phyloP scores from a whole-genome alignment of 768 basidiomycete genomes.

The Boletus sp. region DNA sequence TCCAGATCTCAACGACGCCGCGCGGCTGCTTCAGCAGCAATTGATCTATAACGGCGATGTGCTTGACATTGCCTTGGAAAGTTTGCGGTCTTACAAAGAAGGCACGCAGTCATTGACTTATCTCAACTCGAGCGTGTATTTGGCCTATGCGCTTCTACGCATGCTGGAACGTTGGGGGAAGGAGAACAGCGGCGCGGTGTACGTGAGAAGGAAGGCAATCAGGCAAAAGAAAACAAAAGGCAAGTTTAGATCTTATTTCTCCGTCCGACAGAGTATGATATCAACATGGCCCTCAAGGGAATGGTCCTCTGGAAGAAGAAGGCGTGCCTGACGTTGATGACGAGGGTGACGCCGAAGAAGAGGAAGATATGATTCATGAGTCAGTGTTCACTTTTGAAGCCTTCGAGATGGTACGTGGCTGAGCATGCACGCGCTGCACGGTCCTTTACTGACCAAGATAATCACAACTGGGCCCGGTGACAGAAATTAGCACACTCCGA shows the following conservation, averaged over 20 bases:
- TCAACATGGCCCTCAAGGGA: conserved; percentile 29
- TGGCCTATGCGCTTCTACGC: conserved; percentile 80
- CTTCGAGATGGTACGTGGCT: conserved; percentile 73
- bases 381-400: conserved; percentile 90
- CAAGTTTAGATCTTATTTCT: conserved; percentile 36
- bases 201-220: conserved; percentile 63
- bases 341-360: conserved; percentile 55
- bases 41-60: conserved; percentile 95
- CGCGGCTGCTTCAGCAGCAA: conserved; percentile 81
- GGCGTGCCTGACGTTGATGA: conserved; percentile 70
- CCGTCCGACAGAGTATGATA: conserved; percentile 11
- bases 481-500: conserved; percentile 91
- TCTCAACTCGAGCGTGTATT: conserved; percentile 81
- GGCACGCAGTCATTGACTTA: conserved; percentile 79
- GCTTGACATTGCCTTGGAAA: conserved; percentile 81
- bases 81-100: conserved; percentile 73
- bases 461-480: conserved; percentile 16
- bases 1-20: conserved; percentile 61
- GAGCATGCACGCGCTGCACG: conserved; percentile 15
- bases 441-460: conserved; percentile 19
- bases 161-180: conserved; percentile 91
- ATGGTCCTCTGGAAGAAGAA: conserved; percentile 49
- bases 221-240: conserved; percentile 51
- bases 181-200: conserved; percentile 60
- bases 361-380: conserved; percentile 70